Conservation (phyloP, 805 yeast species). For the Metschnikowia bowlesiae region DNA sequence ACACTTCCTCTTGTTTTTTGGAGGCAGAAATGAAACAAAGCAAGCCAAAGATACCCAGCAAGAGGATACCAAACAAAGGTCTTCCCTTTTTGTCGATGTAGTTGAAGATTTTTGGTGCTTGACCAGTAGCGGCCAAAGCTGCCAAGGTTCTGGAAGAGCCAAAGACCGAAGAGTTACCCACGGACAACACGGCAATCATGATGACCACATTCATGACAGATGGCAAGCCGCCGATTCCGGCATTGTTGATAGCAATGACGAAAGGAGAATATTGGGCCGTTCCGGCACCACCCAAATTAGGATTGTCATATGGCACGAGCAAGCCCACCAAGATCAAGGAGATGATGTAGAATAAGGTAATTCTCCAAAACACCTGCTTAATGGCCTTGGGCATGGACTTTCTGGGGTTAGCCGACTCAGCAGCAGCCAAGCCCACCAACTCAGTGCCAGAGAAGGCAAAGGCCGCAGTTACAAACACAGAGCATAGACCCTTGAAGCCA, state of each 20-base stretch:
- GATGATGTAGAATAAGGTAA: slow-evolving; percentile 36
- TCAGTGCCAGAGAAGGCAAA: slow-evolving; percentile 43
- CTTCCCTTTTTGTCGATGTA: slow-evolving; percentile 41
- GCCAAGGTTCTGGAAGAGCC: slow-evolving; percentile 70
- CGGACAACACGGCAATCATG: slow-evolving; percentile 35
- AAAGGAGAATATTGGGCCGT: slow-evolving; percentile 36
- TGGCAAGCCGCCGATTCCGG: slow-evolving; percentile 39
- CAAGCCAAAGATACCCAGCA: slow-evolving; percentile 46
- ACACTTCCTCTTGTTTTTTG: slow-evolving; percentile 19
- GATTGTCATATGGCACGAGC: slow-evolving; percentile 33
- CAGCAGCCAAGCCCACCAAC: slow-evolving; percentile 36
- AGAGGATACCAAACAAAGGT: slow-evolving; percentile 36
- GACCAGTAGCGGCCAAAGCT: slow-evolving; percentile 66
- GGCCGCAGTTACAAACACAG: slow-evolving; percentile 38
- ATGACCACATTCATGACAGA: slow-evolving; percentile 41
- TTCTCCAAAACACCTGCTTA: slow-evolving; percentile 41
- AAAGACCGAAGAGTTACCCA: slow-evolving; percentile 70
- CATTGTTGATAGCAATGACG: slow-evolving; percentile 39
- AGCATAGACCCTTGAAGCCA: slow-evolving; percentile 36
- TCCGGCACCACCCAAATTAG: slow-evolving; percentile 23
- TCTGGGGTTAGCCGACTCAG: slow-evolving; percentile 36
- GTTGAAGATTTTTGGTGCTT: slow-evolving; percentile 51
- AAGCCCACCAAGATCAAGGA: slow-evolving; percentile 38
- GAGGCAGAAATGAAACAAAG: slow-evolving; percentile 56
- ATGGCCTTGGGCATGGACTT: slow-evolving; percentile 39